Evolutionary conservation across 23 red algal genomes (phyloP), one percentile per base, ranked within the genome.

Genomic region (Cyanidiococcus yangmingshanensis): DNA sequence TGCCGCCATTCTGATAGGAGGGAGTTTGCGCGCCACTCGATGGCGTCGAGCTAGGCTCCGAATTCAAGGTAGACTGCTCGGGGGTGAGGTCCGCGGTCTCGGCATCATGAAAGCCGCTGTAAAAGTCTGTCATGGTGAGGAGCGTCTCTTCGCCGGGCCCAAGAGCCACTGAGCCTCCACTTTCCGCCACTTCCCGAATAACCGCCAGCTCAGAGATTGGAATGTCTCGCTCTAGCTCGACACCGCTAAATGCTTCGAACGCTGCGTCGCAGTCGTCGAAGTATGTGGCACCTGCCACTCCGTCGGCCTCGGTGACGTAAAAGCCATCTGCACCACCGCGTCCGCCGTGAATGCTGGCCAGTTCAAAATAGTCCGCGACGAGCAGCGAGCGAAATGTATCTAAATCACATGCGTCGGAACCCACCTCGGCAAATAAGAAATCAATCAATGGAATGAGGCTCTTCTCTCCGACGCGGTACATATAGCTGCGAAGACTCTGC

Each of bases 141-240:
- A 71, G 63, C 63, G 63, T 71, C 63, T 71, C 63, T 35, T 71
- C 63, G 63, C 63, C 63, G 63, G 63, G n/a, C 12, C 7, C 63
- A 12, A 71, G 32, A 7, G 63, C 63, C 7, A 71, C 63, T 29
- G 63, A 71, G 32, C 63, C 63, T 25, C 63, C 63, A 29, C 63
- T 71, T 35, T 71, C 63, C 16, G 63, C 63, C 63, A 71, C 63
- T 71, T 71, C 63, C 16, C 63, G 63, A 7, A 71, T 71, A 7
- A 71, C 27, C 7, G 21, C 63, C 63, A 71, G 32, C 32, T 71
- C 63, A 7, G 63, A 71, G 7, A 71, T 25, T 2, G 63, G 63
- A 7, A 71, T 35, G 27, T 71, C 63, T 12, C 63, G 63, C 27
- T 71, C 63, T 2, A 71, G 63, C 27, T 71, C 63, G 12, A 71